phyloP scores from a whole-genome alignment of 495 filamentous ascomycete species.

The Daldinia vernicosa region DNA sequence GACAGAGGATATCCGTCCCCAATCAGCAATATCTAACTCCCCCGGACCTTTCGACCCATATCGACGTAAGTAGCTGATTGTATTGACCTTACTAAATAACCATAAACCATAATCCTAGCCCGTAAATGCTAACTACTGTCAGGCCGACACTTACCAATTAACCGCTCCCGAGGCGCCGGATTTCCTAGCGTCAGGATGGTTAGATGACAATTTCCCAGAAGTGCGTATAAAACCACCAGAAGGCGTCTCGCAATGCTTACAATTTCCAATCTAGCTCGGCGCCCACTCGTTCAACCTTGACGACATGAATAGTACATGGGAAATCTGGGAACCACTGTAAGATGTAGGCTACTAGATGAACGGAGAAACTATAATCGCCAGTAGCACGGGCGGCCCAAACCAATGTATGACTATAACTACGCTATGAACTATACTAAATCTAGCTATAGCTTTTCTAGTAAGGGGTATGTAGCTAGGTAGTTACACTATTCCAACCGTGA shows the following conservation, averaged over 20 bases:
- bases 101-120: no score
- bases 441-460: no score
- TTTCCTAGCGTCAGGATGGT: constrained; percentile 10
- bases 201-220: constrained; percentile 9
- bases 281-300: constrained; percentile 13
- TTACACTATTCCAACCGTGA: no score
- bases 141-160: background rate
- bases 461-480: no score
- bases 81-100: background rate
- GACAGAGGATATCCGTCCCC: constrained; percentile 7
- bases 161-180: background rate
- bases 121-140: background rate
- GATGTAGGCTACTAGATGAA: background rate
- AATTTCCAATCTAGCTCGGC: constrained; percentile 3
- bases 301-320: constrained; percentile 1
- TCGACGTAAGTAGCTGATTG: constrained; percentile 1
- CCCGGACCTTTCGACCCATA: background rate
- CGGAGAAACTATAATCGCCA: no score
- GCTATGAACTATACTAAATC: no score
- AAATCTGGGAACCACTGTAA: constrained; percentile 1
- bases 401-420: no score
- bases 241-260: background rate
- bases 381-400: no score
- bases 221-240: constrained; percentile 3
- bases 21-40: background rate